Percentiles rank a stretch among this genome's conserved stretches.
Evolutionary conservation across 2,329 filamentous ascomycete species (phyloP).

Genomic region (Nigrospora oryzae): DNA sequence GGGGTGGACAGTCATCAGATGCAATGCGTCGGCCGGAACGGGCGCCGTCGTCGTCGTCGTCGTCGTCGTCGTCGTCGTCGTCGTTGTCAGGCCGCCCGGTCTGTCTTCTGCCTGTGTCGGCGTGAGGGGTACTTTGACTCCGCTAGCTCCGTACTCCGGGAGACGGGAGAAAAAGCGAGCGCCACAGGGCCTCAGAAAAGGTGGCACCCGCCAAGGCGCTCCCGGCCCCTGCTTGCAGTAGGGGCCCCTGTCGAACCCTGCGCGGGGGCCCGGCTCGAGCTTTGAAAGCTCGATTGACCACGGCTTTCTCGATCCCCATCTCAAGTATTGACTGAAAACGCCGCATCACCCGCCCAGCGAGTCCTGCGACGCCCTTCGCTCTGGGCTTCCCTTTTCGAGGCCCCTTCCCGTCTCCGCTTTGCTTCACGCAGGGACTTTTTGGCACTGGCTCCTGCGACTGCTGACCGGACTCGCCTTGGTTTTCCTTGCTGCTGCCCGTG

Average conservation of each 20-base stretch:
- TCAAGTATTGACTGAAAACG: not conserved
- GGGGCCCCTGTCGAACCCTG: not conserved
- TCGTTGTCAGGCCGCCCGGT: too few species aligned
- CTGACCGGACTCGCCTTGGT: not conserved
- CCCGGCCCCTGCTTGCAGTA: not conserved
- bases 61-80: too few species aligned
- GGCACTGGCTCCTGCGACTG: not conserved
- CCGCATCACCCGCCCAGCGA: not conserved
- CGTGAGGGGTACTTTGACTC: too few species aligned
- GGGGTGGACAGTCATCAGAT: too few species aligned
- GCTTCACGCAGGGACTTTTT: constrained; percentile 1
- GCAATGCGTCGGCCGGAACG: too few species aligned
- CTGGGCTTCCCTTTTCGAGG: not conserved
- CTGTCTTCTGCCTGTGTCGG: too few species aligned
- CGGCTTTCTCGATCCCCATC: not conserved
- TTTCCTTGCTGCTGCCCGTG: not conserved
- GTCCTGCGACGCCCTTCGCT: not conserved
- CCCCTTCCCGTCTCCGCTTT: not conserved
- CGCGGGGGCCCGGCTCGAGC: not conserved
- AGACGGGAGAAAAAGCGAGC: not conserved
- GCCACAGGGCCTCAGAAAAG: not conserved
- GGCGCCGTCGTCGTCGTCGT: too few species aligned
- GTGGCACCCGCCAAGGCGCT: constrained; percentile 3
- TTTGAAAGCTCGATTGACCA: constrained; percentile 3
- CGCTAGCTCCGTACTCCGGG: too few species aligned